Base-by-base conservation (phyloP, 352 stramenopile species). In the Phytophthora idaei region DNA sequence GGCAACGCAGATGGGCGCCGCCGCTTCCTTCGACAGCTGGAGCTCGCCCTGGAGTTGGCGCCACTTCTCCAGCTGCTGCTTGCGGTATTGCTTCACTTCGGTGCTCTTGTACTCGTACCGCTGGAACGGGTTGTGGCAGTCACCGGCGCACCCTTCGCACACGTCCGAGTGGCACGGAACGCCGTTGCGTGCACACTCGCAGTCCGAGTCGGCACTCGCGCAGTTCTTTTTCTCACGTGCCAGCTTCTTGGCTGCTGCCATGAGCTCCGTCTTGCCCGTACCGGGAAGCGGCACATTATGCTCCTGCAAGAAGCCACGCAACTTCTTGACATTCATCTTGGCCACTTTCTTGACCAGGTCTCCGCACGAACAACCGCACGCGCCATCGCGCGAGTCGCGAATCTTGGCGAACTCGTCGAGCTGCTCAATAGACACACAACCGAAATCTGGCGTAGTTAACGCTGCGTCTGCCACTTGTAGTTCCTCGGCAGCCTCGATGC, bases 291-390 rank as follows among this genome's bases (percentile, higher is more conserved):
- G 70, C 8, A 92, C 70, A 44, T 81, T 73, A 37, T 80, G 78
- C 32, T 85, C 84, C 12, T 77, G 70, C 12, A 95, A 68, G 54
- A 93, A 95, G 5, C 56, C 60, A 32, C 84, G 79, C 27, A 95
- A 73, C 51, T 90, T 91, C 61, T 93, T 93, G 7, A 90, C 75
- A 50, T 90, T 91, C 87, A 95, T 95, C 66, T 93, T 93, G 64
- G 61, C 56, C 44, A 95, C 87, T 49, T 93, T 93, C 64, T 91
- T 90, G 37, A 93, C 75, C 49, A 95, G 59, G 15, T 95, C 85
- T 44, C 87, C 87, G 39, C 87, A 95, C 51, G 82, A 92, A 58
- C 87, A 95, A 34, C 87, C 87, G 47, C 87, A 95, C 4, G 72
- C 68, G 4, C 63, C 85, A 34, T 93, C 87, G 11, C 87, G 82